Conservation (phyloP, 1,284 basidiomycete species). For the Ganoderma sinense region DNA sequence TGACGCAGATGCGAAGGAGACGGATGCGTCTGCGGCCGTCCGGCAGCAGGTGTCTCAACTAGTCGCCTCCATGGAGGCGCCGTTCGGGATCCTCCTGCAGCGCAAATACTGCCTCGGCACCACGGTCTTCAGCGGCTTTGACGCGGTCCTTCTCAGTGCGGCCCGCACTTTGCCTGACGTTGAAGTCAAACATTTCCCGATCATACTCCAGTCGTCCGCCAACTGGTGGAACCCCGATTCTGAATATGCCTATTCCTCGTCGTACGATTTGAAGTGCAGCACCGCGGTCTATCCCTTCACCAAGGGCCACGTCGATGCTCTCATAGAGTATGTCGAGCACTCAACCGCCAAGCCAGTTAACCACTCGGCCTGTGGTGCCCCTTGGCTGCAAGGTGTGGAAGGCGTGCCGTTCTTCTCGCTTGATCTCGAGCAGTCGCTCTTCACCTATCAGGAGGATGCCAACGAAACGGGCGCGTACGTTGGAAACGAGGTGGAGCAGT, state of each 20-base stretch:
- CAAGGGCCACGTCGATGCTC: constrained; percentile 34
- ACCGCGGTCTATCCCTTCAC: constrained; percentile 37
- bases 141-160: constrained; percentile 34
- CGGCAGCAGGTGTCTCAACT: constrained; percentile 8
- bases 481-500: constrained; percentile 39
- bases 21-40: not conserved
- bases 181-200: constrained; percentile 37
- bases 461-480: constrained; percentile 30
- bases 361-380: constrained; percentile 8
- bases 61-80: constrained; percentile 28
- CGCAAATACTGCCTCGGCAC: constrained; percentile 39
- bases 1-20: not conserved
- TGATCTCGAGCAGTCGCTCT: constrained; percentile 23
- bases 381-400: constrained; percentile 26
- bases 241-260: not conserved
- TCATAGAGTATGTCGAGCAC: constrained; percentile 1
- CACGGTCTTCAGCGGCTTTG: constrained; percentile 35
- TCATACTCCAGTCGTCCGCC: constrained; percentile 27
- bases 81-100: constrained; percentile 40
- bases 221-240: constrained; percentile 10
- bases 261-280: constrained; percentile 11
- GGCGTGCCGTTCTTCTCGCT: constrained; percentile 38
- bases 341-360: not conserved
- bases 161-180: constrained; percentile 18
- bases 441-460: constrained; percentile 25